Conservation (phyloP, 2,329 filamentous ascomycete species). For the Aspergillus bombycis region DNA sequence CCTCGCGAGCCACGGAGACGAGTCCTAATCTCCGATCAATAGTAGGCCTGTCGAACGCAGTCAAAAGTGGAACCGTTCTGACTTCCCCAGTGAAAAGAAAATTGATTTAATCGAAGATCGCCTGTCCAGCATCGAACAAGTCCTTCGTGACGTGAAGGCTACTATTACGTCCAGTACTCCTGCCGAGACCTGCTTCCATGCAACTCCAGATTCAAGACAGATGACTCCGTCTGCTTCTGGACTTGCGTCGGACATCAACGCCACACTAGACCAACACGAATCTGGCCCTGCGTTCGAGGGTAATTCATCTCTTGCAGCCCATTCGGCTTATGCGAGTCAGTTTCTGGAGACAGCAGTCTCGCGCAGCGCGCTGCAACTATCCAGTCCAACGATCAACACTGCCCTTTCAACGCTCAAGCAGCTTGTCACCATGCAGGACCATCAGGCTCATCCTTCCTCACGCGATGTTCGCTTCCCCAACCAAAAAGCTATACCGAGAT, state of each 20-base stretch:
- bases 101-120: slow-evolving; percentile 57
- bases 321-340: slow-evolving; percentile 51
- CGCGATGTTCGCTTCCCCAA: slow-evolving; percentile 33
- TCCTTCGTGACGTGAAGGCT: slow-evolving; percentile 29
- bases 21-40: slow-evolving; percentile 46
- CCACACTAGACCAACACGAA: slow-evolving; percentile 33
- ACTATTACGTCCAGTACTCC: slow-evolving; percentile 12
- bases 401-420: slow-evolving; percentile 43
- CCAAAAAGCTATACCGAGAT: slow-evolving; percentile 25
- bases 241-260: slow-evolving; percentile 23
- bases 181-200: slow-evolving; percentile 11
- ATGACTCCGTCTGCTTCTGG: slow-evolving; percentile 16
- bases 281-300: slow-evolving; percentile 48
- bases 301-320: slow-evolving; percentile 52
- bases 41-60: slow-evolving; percentile 32
- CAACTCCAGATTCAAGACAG: slow-evolving; percentile 18
- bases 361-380: slow-evolving; percentile 36
- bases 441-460: slow-evolving; percentile 24
- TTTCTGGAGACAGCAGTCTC: slow-evolving; percentile 47
- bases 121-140: slow-evolving; percentile 51
- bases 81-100: slow-evolving; percentile 52
- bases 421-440: slow-evolving; percentile 42
- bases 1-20: slow-evolving; percentile 41
- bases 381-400: slow-evolving; percentile 42
- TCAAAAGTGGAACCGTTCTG: not conserved